Base-by-base conservation (phyloP, 768 basidiomycete genomes). In the Collybia nuda region DNA sequence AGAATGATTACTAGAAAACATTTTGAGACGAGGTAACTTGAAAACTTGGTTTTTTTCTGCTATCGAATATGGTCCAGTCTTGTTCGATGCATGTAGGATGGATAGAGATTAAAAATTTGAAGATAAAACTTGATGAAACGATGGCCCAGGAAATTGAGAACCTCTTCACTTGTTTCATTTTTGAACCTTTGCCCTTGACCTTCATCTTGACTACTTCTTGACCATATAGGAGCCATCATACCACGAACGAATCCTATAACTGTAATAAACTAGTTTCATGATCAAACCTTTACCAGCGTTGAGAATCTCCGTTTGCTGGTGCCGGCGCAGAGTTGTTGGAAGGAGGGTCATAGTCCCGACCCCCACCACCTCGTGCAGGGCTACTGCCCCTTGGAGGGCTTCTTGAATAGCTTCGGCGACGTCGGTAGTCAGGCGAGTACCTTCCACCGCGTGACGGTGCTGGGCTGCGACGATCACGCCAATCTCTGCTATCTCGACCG, bases 381-480 rank as follows among this genome's bases (percentile, higher is more conserved):
- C 78, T 79, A 64, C 85, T 81, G 46, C 86, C 88, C 58, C 88
- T 76, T 47, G 87, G 88, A 19, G 90, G 90, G 70, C 86, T 90
- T 63, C 86, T 79, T 47, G 86, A 88, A 57, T 88, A 86, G 69
- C 87, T 90, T 66, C 80, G 77, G 48, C 90, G 85, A 64, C 78
- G 79, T 59, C 86, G 78, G 56, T 88, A 82, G 58, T 89, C 88
- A 54, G 88, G 89, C 56, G 87, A 90, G 74, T 88, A 85, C 51
- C 87, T 74, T 52, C 83, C 76, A 56, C 84, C 72, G 47, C 81
- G 74, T 48, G 75, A 66, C 44, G 86, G 81, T 50, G 85, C 73
- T 44, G 87, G 84, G 73, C 86, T 87, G 55, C 90, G 84, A 59
- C 89, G 82, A 58, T 92, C 89, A 57, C 88, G 82, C 84, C 88